A percentile compares a stretch with the other conserved stretches of the same genome.
Conservation (phyloP, 1,284 basidiomycete species). For the Butyriboletus appendiculatus region DNA sequence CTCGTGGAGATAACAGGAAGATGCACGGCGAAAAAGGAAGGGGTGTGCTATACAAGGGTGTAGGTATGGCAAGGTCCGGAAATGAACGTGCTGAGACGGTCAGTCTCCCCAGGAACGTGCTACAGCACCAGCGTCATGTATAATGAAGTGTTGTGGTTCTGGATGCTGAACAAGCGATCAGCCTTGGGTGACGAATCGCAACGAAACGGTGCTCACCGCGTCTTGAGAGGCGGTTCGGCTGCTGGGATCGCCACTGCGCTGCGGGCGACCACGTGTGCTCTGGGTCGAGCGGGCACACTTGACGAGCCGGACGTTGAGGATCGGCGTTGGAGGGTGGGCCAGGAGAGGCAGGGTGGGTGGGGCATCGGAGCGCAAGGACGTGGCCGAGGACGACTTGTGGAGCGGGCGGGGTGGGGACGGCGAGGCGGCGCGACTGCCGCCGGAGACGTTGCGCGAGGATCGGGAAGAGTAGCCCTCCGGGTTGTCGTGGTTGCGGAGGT, state of each 20-base stretch:
- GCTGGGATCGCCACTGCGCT: constrained; percentile 16
- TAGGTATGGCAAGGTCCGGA: constrained; percentile 28
- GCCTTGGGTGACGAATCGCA: background rate
- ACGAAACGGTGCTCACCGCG: constrained; percentile 15
- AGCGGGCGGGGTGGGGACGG: constrained; percentile 22
- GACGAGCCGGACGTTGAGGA: constrained; percentile 31
- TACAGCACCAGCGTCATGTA: constrained; percentile 35
- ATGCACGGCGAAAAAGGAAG: constrained; percentile 21
- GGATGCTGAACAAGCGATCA: constrained; percentile 8
- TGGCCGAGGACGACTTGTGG: constrained; percentile 21
- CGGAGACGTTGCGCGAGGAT: constrained; percentile 37
- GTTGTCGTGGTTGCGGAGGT: constrained; percentile 53
- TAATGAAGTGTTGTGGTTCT: constrained; percentile 26
- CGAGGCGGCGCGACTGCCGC: constrained; percentile 25
- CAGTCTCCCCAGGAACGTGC: constrained; percentile 38
- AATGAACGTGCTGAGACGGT: constrained; percentile 32
- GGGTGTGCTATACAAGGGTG: constrained; percentile 20
- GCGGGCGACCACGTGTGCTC: constrained; percentile 26
- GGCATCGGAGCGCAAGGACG: constrained; percentile 25
- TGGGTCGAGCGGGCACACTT: constrained; percentile 9
- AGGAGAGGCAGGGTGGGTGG: constrained; percentile 12
- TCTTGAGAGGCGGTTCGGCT: background rate
- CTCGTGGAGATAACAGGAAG: constrained; percentile 38
- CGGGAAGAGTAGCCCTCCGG: constrained; percentile 43
- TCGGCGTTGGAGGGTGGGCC: constrained; percentile 2